These are phyloP conservation scores for Immersiporthe knoxdaviesiana DNA, from an alignment of 2,329 filamentous ascomycete species.

Conservation along the genomic window DNA sequence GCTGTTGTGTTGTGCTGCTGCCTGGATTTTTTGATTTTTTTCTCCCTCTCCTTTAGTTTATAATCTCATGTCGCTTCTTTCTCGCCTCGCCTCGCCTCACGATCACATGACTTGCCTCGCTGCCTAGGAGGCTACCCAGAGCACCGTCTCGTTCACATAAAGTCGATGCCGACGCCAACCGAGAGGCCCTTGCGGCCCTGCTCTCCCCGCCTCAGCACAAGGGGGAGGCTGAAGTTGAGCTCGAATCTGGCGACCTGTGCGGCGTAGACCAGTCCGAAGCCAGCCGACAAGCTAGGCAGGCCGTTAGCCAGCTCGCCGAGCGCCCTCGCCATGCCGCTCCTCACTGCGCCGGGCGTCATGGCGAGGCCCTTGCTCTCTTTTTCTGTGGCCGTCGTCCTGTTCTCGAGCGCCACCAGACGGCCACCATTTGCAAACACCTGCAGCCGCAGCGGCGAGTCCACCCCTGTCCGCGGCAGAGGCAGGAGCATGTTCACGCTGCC, in stretches of 20 bases:
- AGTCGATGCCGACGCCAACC: slow-evolving; percentile 95
- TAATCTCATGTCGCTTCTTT: not conserved
- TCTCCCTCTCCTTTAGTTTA: not conserved
- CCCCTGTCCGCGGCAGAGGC: slow-evolving; percentile 79
- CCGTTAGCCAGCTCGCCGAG: slow-evolving; percentile 73
- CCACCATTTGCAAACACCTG: slow-evolving; percentile 93
- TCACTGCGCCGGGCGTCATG: slow-evolving; percentile 54
- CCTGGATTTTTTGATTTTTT: not conserved
- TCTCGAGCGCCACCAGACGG: slow-evolving; percentile 75
- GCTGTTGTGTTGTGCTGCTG: not conserved
- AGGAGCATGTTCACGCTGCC: slow-evolving; percentile 84
- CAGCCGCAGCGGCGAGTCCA: slow-evolving; percentile 81
- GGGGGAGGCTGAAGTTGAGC: slow-evolving; percentile 88
- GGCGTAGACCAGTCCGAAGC: slow-evolving; percentile 90
- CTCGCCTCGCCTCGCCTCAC: not conserved
- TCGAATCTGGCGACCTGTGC: slow-evolving; percentile 93
- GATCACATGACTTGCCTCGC: not conserved
- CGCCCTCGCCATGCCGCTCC: slow-evolving; percentile 60
- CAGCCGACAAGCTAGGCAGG: slow-evolving; percentile 82
- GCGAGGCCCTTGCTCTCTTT: slow-evolving; percentile 46
- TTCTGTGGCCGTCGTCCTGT: slow-evolving; percentile 40
- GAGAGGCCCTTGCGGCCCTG: slow-evolving; percentile 88
- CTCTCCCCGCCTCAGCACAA: slow-evolving; percentile 81
- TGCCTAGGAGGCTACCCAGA: not conserved
- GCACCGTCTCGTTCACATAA: slow-evolving; percentile 66